Evolutionary conservation across 768 basidiomycete genomes (phyloP), one percentile per base, ranked within the genome.

Genomic region (Royoungia palumana): DNA sequence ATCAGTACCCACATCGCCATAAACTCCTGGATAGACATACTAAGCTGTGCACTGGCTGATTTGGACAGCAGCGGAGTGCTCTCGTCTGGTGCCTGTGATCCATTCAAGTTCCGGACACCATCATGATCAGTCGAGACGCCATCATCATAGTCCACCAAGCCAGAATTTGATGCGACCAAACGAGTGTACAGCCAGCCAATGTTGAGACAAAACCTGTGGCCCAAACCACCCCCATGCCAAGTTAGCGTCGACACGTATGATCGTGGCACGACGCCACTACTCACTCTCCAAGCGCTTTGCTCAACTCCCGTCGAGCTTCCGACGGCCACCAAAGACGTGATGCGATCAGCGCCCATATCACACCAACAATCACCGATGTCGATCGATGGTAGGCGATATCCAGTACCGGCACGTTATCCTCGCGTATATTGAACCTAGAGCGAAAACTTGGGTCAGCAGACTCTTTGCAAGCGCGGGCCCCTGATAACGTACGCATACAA

Each of bases 291-390:
- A 98, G 75, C 0, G 82, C 85, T 52, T 82, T 84, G 40, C 85
- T 82, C 5, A 99, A 73, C 67, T 98, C 95, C 35, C 88, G 74
- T 39, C 95, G 74, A 0, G 96, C 96, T 60, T 96, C 94, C 9
- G 89, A 81, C 1, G 96, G 96, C 95, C 94, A 98, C 89, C 94
- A 93, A 54, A 87, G 86, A 40, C 91, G 75, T 5, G 90, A 93
- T 19, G 96, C 83, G 41, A 97, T 69, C 4, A 85, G 79, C 0
- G 94, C 94, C 89, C 90, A 98, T 2, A 94, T 62, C 3, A 94
- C 90, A 8, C 95, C 96, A 7, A 79, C 77, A 1, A 78, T 87
- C 17, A 99, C 95, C 27, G 94, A 79, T 5, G 86, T 56, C 1
- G 85, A 85, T 40, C 96, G 85, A 59, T 85, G 81, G 27, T 78